Base-by-base conservation (phyloP, 2,329 filamentous ascomycete genomes). In the Neoascochyta sp. region DNA sequence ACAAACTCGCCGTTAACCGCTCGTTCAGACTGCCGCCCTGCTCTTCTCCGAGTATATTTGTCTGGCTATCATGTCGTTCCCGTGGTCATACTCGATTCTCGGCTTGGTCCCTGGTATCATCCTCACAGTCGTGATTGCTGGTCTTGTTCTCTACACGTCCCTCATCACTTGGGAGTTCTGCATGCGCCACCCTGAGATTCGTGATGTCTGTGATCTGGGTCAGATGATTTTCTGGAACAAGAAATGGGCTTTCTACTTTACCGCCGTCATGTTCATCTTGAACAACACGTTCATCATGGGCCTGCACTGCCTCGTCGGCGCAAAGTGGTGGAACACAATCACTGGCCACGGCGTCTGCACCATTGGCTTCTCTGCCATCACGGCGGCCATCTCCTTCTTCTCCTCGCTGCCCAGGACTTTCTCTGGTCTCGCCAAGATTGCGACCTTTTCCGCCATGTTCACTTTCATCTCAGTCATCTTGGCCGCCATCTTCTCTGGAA, bases 31-130 rank as follows among this genome's bases (percentile, higher is more conserved):
- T 30, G 87, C 89, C 0, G 87, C 83, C 1, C 63, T 95, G 47
- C 78, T 95, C 29, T 95, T 95, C 66, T 92, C 86, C 28, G 89
- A 95, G 69, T 95, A 95, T 62, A 95, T 95, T 37, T 94, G 87
- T 60, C 68, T 95, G 64, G 76, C 76, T 13, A 95, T 95, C 57
- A 95, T 95, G 88, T 93, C 86, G 28, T 95, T 95, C 49, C 89
- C 89, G 0, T 94, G 85, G 75, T 94, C 87, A 0, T 95, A 95
- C 64, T 86, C 86, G 23, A 69, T 90, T 16, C 75, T 95, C 6
- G 89, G 89, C 6, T 74, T 95, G 10, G 86, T 95, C 1, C 88
- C 89, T 0, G 88, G 85, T 14, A 63, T 95, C 31, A 90, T 95
- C 40, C 59, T 94, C 56, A 95, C 89, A 0, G 71, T 84, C 2